Percentiles rank a stretch among this genome's conserved stretches.
phyloP scores from a whole-genome alignment of 352 stramenopile genomes.

The Globisporangium paddicum region DNA sequence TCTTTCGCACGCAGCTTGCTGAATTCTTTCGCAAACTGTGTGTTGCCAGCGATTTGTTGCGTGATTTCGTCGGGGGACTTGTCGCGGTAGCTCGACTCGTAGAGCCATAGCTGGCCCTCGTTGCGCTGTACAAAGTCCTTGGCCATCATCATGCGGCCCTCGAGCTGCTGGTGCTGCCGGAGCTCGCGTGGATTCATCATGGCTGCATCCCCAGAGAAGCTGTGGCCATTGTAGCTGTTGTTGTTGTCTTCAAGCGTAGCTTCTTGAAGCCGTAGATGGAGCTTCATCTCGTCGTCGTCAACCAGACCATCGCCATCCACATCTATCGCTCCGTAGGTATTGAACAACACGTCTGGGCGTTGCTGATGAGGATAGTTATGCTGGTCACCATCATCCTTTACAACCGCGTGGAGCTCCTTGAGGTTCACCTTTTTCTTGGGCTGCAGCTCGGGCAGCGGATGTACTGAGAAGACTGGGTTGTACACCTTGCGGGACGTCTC shows the following conservation, averaged over 20 bases:
- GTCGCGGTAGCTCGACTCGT: conserved; percentile 35
- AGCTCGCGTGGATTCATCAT: conserved; percentile 12
- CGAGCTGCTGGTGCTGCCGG: conserved; percentile 36
- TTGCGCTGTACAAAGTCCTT: conserved; percentile 57
- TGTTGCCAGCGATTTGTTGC: conserved; percentile 38
- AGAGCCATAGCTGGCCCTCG: conserved; percentile 50
- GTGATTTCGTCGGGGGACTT: conserved; percentile 34
- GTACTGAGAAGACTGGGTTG: conserved; percentile 32
- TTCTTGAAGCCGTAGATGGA: conserved; percentile 44
- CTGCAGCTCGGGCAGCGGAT: conserved; percentile 42
- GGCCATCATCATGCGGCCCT: conserved; percentile 52
- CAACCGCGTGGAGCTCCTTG: conserved; percentile 12
- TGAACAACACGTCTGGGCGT: conserved; percentile 24
- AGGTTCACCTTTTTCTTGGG: conserved; percentile 26
- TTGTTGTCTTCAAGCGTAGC: conserved; percentile 14
- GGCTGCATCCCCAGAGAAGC: background rate
- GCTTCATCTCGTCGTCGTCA: conserved; percentile 59
- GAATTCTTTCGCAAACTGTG: conserved; percentile 39
- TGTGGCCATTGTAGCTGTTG: background rate
- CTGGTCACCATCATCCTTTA: background rate
- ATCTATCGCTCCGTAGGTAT: conserved; percentile 49
- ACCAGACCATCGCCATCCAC: conserved; percentile 59
- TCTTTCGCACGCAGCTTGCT: conserved; percentile 57
- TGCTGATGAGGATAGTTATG: background rate
- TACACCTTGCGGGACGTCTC: conserved; percentile 56